Conservation (phyloP, 176 grass and related monocot genomes). For the Oryza glaberrima region DNA sequence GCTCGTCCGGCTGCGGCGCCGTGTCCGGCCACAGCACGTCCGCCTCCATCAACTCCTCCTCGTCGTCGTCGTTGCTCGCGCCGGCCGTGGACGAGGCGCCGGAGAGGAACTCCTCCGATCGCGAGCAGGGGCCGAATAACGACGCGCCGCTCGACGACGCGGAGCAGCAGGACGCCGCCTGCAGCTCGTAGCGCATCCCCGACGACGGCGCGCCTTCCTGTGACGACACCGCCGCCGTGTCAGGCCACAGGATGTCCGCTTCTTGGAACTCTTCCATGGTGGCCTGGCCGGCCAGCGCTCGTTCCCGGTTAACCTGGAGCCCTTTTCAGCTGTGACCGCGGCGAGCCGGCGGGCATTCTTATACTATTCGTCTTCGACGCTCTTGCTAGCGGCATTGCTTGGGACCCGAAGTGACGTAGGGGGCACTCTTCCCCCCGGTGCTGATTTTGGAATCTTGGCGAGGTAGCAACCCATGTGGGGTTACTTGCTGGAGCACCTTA, state of each 20-base stretch:
- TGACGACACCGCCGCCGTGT: neutral
- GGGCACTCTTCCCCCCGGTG: slow-evolving; percentile 32
- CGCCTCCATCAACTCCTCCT: slow-evolving; percentile 50
- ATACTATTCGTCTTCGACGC: slow-evolving; percentile 3
- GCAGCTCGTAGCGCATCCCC: neutral
- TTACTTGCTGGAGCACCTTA: slow-evolving; percentile 24
- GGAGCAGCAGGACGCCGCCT: neutral
- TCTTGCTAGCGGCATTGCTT: slow-evolving; percentile 17
- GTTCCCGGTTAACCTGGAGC: neutral
- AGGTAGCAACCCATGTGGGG: slow-evolving; percentile 23
- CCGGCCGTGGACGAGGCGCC: neutral
- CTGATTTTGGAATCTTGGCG: slow-evolving; percentile 49
- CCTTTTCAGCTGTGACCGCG: neutral
- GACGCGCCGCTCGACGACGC: neutral
- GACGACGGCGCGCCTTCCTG: slow-evolving; percentile 16
- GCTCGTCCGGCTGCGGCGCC: slow-evolving; percentile 3
- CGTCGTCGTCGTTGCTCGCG: slow-evolving; percentile 7
- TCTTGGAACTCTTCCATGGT: slow-evolving; percentile 56
- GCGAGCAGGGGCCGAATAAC: neutral
- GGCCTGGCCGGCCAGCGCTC: neutral
- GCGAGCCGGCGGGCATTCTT: slow-evolving; percentile 2
- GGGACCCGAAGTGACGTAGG: slow-evolving; percentile 38
- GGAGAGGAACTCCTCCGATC: neutral
- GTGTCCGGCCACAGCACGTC: slow-evolving; percentile 60
- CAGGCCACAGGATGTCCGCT: slow-evolving; percentile 55